Evolutionary conservation across 2,329 filamentous ascomycete genomes (phyloP), one percentile per base, ranked within the genome.

Genomic region (Drechslerella stenobrocha): DNA sequence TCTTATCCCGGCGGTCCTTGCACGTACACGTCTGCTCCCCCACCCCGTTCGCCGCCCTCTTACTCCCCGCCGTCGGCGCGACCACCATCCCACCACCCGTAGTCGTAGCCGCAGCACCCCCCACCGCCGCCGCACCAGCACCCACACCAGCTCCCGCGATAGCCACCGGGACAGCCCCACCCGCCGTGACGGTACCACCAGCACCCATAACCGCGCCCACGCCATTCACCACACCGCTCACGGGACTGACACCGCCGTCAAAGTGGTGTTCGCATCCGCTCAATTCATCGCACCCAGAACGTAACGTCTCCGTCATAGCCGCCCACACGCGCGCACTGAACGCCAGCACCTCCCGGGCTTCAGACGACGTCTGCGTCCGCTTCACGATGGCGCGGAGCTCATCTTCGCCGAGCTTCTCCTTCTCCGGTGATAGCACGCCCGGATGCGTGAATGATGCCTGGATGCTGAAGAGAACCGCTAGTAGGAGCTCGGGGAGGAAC

Each of bases 391-490:
- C 66, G 51, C 72, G 72, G 22, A 74, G 71, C 61, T 74, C 72
- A 40, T 65, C 60, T 48, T 74, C 72, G 22, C 72, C 70, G 2
- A 73, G 58, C 50, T 69, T 70, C 57, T 73, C 72, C 32, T 73
- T 73, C 22, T 70, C 67, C 20, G 72, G 69, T 13, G 72, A 61
- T 9, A 73, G 70, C 7, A 74, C 64, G 30, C 72, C 72, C 0
- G 71, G 72, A 45, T 73, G 71, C 15, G 71, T 73, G 57, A 74
- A 74, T 22, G 70, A 73, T n/a, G 73, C 72, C 58, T 73, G 70
- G 34, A 70, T 72, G 35, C 72, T 70, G 63, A 71, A 73, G 50
- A 73, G 63, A 30, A 74, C 65, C 50, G 71, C 65, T 7, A 73
- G 52, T 63, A 73, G 70, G 52, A 73, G 69, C 11, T 73, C 72